A percentile compares a stretch with the other conserved stretches of the same genome.
Evolutionary conservation across 2,329 filamentous ascomycete species (phyloP).

Genomic region (Xylaria arbuscula): DNA sequence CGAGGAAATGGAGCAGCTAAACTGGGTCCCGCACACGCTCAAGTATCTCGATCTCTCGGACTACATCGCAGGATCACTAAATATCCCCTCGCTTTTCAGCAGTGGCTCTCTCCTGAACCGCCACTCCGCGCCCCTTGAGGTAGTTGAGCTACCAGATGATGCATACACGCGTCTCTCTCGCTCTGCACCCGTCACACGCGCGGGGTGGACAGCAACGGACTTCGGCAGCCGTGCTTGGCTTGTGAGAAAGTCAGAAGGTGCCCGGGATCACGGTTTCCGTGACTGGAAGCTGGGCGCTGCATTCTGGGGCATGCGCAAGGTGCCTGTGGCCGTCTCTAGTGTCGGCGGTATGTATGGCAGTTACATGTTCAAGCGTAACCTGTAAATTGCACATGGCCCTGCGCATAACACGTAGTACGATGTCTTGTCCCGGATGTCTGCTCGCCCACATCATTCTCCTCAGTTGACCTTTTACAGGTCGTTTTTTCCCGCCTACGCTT

Average conservation of each 20-base stretch:
- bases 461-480: neutral
- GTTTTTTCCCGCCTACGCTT: too few species aligned
- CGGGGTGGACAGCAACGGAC: slow-evolving; percentile 78
- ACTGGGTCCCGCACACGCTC: slow-evolving; percentile 69
- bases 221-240: slow-evolving; percentile 74
- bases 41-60: slow-evolving; percentile 83
- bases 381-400: slow-evolving; percentile 53
- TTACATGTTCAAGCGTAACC: slow-evolving; percentile 71
- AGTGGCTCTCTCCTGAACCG: slow-evolving; percentile 67
- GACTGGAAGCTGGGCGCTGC: slow-evolving; percentile 87
- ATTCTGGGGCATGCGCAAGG: slow-evolving; percentile 88
- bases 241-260: slow-evolving; percentile 55
- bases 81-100: slow-evolving; percentile 65
- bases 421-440: neutral
- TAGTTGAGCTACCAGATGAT: slow-evolving; percentile 79
- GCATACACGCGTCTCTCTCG: slow-evolving; percentile 73
- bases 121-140: slow-evolving; percentile 75
- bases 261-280: slow-evolving; percentile 67
- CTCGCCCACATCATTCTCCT: neutral
- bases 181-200: slow-evolving; percentile 67
- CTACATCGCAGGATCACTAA: slow-evolving; percentile 70
- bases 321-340: slow-evolving; percentile 91
- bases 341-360: slow-evolving; percentile 93
- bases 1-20: slow-evolving; percentile 52
- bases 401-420: neutral